Evolutionary conservation across 2,329 filamentous ascomycete species (phyloP), one percentile per base, ranked within the genome.

Genomic region (Byssoonygena ceratinophila): DNA sequence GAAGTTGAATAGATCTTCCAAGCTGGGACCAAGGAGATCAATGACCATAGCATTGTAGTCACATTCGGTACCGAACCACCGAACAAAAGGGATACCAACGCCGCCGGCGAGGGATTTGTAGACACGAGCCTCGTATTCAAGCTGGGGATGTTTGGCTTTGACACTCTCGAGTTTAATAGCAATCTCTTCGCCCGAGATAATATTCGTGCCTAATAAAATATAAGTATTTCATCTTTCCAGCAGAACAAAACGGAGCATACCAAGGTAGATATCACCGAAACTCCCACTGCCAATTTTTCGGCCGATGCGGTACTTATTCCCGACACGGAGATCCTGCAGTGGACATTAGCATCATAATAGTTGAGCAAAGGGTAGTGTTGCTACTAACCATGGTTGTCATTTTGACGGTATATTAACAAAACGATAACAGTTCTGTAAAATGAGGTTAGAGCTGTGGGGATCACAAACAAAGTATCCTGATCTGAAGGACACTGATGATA

Each of bases 11-110:
- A 98, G 80, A 68, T 98, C 92, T 74, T 98, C 92, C 72, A 98
- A 75, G 66, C 85, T 92, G 60, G 92, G 92, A 36, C 92, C 92
- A 54, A 98, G 85, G 23, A 98, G 83, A 67, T 98, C 92, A 60
- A 97, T 82, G 49, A 98, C 92, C 92, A 98, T 97, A 70, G 92
- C 92, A 74, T 98, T 97, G 82, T 98, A 97, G 76, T 97, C 92
- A 73, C 91, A 97, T 75, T 98, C 92, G 56, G 91, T 97, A 62
- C 92, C 92, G 72, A 97, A 98, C 92, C 92, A 98, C 74, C 91
- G 89, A 67, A 98, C 92, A 66, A 97, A 97, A 45, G 92, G 92
- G 60, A 98, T 98, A 56, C 92, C 92, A 63, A 97, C 92, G 70
- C 92, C 92, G 60, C 92, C 92, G 53, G 92, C 92, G 49, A 98